phyloP scores from a whole-genome alignment of 1,284 basidiomycete species.

The Malassezia dermatis region DNA sequence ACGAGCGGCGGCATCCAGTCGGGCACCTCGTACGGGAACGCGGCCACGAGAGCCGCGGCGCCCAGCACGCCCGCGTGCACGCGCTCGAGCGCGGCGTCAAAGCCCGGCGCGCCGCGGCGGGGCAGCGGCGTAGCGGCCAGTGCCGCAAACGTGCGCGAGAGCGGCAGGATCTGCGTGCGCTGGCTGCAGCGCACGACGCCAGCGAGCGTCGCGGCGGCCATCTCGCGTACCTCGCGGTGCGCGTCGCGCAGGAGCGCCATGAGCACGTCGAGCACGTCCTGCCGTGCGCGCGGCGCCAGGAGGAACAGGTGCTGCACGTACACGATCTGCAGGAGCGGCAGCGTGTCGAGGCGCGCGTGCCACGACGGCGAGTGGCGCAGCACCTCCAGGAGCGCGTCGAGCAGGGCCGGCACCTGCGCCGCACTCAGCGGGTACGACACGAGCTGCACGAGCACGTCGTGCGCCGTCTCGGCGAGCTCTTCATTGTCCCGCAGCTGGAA shows the following conservation, averaged over 20 bases:
- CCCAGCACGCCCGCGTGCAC: slow-evolving; percentile 85
- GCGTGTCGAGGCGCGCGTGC: slow-evolving; percentile 36
- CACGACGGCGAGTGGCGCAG: slow-evolving; percentile 33
- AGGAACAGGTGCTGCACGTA: slow-evolving; percentile 46
- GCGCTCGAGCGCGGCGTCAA: slow-evolving; percentile 62
- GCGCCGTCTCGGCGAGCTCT: slow-evolving; percentile 33
- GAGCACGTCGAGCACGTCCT: slow-evolving; percentile 32
- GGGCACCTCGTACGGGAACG: slow-evolving; percentile 73
- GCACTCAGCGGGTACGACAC: slow-evolving; percentile 32
- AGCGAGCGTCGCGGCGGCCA: slow-evolving; percentile 57
- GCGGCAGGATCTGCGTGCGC: slow-evolving; percentile 69
- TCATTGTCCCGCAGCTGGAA: slow-evolving; percentile 44
- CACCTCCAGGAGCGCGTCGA: slow-evolving; percentile 30
- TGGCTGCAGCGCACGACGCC: slow-evolving; percentile 88
- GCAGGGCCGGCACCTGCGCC: slow-evolving; percentile 23
- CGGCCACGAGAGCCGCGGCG: slow-evolving; percentile 65
- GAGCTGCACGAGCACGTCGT: slow-evolving; percentile 33
- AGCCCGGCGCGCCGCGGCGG: slow-evolving; percentile 55
- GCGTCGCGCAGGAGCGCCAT: slow-evolving; percentile 33
- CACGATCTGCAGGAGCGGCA: slow-evolving; percentile 43
- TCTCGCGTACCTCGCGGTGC: slow-evolving; percentile 44
- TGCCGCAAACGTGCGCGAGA: slow-evolving; percentile 49
- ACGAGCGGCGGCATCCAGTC: slow-evolving; percentile 73
- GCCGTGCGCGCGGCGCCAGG: slow-evolving; percentile 19
- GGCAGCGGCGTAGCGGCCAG: slow-evolving; percentile 52